phyloP scores from a whole-genome alignment of 148 eudicot genomes.

The Persicaria tinctoria region DNA sequence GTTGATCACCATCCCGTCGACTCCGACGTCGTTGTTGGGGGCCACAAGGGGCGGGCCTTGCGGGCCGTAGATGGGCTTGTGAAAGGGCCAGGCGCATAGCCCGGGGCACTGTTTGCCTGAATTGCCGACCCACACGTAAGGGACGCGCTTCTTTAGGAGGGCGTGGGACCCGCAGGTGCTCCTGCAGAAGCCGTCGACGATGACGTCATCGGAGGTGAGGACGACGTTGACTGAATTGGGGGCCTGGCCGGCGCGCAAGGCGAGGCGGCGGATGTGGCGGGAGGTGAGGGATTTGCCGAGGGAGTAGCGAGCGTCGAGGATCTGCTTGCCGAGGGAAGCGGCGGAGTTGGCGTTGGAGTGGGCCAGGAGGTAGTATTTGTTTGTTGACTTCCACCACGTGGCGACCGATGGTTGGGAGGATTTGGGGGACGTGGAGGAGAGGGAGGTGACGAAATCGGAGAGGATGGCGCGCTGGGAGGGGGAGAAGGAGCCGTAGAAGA shows the following conservation, averaged over 20 bases:
- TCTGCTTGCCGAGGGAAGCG: background rate
- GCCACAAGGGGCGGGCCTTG: conserved; percentile 41
- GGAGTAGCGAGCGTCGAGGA: conserved; percentile 2
- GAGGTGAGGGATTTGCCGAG: conserved; percentile 7
- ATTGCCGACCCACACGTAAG: background rate
- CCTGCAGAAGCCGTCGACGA: background rate
- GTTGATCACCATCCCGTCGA: conserved; percentile 53
- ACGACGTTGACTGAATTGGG: background rate
- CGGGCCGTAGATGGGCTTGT: conserved; percentile 66
- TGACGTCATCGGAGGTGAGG: conserved; percentile 1
- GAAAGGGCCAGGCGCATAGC: conserved; percentile 32
- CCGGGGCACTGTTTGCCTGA: background rate
- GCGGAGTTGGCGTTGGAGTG: background rate
- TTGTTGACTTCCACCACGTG: conserved; percentile 2
- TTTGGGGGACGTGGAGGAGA: background rate
- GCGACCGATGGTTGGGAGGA: background rate
- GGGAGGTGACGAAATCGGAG: conserved; percentile 31
- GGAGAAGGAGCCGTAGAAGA: conserved; percentile 41
- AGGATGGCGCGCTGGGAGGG: conserved; percentile 32
- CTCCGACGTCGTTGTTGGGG: conserved; percentile 45
- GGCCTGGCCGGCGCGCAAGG: background rate
- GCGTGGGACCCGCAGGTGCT: conserved; percentile 6
- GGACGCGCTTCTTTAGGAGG: background rate
- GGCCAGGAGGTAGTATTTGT: background rate
- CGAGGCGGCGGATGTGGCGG: background rate